Percentiles rank a stretch among this genome's conserved stretches.
Evolutionary conservation across 345 rosid genomes (phyloP).

Genomic region (Euphorbia pulcherrima): DNA sequence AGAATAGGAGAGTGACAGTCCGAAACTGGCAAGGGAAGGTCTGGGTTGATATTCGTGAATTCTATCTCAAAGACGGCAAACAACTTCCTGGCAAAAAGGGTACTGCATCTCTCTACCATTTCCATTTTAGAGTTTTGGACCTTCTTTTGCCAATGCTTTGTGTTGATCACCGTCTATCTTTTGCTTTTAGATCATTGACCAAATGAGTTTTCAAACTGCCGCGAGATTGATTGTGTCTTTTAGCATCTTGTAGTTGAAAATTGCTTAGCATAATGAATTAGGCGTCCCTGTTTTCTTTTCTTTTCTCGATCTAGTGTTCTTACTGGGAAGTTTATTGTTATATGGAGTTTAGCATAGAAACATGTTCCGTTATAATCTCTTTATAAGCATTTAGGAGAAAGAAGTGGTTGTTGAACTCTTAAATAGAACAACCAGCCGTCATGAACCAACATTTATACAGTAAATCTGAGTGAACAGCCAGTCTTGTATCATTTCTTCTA

Average conservation of each 20-base stretch:
- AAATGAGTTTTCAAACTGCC: no score
- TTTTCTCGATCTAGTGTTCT: no score
- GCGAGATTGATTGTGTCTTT: no score
- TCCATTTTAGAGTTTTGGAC: neutral
- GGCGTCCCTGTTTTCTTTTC: no score
- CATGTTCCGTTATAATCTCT: no score
- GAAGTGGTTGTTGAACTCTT: no score
- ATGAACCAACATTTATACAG: no score
- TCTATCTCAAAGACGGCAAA: slow-evolving; percentile 80
- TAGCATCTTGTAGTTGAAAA: neutral
- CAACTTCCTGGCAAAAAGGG: slow-evolving; percentile 84
- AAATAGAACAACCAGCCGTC: no score
- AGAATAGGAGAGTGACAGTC: slow-evolving; percentile 78
- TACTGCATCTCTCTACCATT: slow-evolving; percentile 12
- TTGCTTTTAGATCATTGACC: neutral
- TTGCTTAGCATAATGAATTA: neutral
- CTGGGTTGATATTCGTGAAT: slow-evolving; percentile 89
- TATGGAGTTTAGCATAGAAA: no score
- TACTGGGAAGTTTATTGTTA: neutral
- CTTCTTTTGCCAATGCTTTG: neutral
- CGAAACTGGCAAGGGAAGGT: slow-evolving; percentile 76
- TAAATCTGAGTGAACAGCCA: no score
- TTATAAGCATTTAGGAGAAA: no score
- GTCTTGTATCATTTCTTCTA: no score
- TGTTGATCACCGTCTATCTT: neutral